These are phyloP conservation scores for Ambrosia artemisiifolia DNA, from an alignment of 129 eudicot species.

Conservation along the genomic window DNA sequence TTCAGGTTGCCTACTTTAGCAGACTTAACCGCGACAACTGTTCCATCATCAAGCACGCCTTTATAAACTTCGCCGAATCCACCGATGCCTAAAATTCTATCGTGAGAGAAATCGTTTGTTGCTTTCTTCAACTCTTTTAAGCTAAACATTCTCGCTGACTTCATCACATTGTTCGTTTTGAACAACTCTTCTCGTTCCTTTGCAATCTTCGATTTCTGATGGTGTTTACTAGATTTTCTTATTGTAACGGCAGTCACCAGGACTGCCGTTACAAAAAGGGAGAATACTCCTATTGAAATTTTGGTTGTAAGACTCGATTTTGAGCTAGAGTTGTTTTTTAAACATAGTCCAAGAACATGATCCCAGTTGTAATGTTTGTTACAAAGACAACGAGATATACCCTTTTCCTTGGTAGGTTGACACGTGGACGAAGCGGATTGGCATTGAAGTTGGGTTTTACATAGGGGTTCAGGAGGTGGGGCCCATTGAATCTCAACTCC, in stretches of 20 bases:
- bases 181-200: slow-evolving; percentile 56
- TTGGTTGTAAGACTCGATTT: slow-evolving; percentile 28
- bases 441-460: slow-evolving; percentile 49
- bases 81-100: slow-evolving; percentile 42
- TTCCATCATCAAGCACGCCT: slow-evolving; percentile 47
- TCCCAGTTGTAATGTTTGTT: slow-evolving; percentile 45
- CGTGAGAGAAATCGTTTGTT: slow-evolving; percentile 42
- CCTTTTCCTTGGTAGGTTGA: slow-evolving; percentile 30
- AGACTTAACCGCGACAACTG: slow-evolving; percentile 42
- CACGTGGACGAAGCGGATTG: slow-evolving; percentile 42
- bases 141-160: slow-evolving; percentile 47
- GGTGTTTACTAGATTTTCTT: slow-evolving; percentile 26
- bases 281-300: slow-evolving; percentile 35
- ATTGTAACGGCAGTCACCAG: slow-evolving; percentile 23
- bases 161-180: slow-evolving; percentile 41
- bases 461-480: slow-evolving; percentile 48
- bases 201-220: slow-evolving; percentile 1
- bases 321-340: slow-evolving; percentile 21
- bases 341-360: slow-evolving; percentile 39
- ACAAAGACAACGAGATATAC: slow-evolving; percentile 49
- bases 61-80: slow-evolving; percentile 62
- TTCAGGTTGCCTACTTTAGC: slow-evolving; percentile 51
- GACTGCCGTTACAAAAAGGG: slow-evolving; percentile 15
- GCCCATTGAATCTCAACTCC: slow-evolving; percentile 66
- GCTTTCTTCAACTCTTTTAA: slow-evolving; percentile 47